Percentiles rank a stretch among this genome's conserved stretches.
Conservation (phyloP, 2,329 filamentous ascomycete genomes). For the Paecilomyces sp. region DNA sequence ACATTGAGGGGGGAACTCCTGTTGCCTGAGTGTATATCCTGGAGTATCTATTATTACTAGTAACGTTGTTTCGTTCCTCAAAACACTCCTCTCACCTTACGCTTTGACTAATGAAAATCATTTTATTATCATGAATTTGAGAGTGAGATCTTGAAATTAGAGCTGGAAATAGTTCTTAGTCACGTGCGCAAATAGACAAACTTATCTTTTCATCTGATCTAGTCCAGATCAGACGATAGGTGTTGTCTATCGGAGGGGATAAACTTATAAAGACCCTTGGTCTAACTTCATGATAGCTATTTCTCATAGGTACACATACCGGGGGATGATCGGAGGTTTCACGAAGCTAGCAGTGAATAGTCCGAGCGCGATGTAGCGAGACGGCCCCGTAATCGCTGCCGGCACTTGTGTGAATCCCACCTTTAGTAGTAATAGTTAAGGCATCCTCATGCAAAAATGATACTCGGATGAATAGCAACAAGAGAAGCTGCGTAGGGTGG, state of each 20-base stretch:
- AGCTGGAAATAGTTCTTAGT: neutral
- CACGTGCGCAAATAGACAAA: neutral
- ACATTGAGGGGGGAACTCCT: too few species aligned
- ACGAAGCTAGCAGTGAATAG: neutral
- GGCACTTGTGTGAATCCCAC: neutral
- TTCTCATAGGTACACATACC: neutral
- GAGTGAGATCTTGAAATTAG: neutral
- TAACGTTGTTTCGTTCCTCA: neutral
- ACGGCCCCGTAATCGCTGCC: neutral
- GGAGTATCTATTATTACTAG: neutral
- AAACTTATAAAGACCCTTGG: neutral
- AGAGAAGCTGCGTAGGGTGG: neutral
- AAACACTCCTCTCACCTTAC: neutral
- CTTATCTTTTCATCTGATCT: neutral
- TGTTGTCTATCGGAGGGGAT: neutral
- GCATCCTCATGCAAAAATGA: neutral
- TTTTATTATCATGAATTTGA: neutral
- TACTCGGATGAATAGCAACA: neutral
- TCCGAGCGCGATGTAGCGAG: neutral
- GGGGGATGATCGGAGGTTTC: neutral
- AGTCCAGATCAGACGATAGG: neutral
- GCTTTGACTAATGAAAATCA: neutral
- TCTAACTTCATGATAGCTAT: neutral
- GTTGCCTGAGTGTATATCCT: neutral
- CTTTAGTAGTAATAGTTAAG: neutral